phyloP scores from a whole-genome alignment of 164 flowering plant species.

The Stephania cephalantha region DNA sequence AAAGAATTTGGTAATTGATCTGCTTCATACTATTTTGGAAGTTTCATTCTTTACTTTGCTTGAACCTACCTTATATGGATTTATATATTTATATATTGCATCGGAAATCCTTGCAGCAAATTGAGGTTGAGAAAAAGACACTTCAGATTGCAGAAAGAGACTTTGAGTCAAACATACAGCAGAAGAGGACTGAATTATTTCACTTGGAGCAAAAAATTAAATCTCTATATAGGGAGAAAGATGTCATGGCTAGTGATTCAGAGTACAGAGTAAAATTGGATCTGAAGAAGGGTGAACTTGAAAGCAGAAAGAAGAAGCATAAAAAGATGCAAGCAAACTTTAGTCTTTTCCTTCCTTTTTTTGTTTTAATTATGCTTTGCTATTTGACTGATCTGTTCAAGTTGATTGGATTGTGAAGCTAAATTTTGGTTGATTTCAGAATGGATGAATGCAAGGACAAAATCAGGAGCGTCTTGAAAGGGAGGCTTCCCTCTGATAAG shows the following conservation, averaged over 20 bases:
- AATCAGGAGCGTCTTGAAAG: slow-evolving; percentile 72
- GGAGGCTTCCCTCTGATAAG: slow-evolving; percentile 84
- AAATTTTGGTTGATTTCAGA: slow-evolving; percentile 38
- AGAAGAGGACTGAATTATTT: slow-evolving; percentile 42
- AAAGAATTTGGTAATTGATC: slow-evolving; percentile 49
- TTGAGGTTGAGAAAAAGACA: slow-evolving; percentile 67
- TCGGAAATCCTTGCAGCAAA: slow-evolving; percentile 31
- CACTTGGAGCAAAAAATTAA: slow-evolving; percentile 50
- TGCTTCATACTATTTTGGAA: slow-evolving; percentile 6
- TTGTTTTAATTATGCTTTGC: not conserved
- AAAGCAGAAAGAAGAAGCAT: slow-evolving; percentile 56
- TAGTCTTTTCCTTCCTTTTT: not conserved
- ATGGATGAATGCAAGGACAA: slow-evolving; percentile 71
- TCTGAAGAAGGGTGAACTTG: slow-evolving; percentile 64
- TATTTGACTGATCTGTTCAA: not conserved
- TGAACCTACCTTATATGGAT: not conserved
- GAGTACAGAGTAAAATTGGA: slow-evolving; percentile 69
- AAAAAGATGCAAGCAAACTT: slow-evolving; percentile 53
- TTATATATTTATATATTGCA: not conserved
- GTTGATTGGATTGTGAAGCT: slow-evolving; percentile 5
- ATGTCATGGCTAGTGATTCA: slow-evolving; percentile 63
- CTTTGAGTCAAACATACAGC: slow-evolving; percentile 50
- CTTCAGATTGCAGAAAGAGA: slow-evolving; percentile 57
- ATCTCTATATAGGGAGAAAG: slow-evolving; percentile 57
- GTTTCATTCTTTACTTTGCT: not conserved